Base-by-base conservation (phyloP, 2,329 filamentous ascomycete species). In the Aspergillus pseudotamarii region DNA sequence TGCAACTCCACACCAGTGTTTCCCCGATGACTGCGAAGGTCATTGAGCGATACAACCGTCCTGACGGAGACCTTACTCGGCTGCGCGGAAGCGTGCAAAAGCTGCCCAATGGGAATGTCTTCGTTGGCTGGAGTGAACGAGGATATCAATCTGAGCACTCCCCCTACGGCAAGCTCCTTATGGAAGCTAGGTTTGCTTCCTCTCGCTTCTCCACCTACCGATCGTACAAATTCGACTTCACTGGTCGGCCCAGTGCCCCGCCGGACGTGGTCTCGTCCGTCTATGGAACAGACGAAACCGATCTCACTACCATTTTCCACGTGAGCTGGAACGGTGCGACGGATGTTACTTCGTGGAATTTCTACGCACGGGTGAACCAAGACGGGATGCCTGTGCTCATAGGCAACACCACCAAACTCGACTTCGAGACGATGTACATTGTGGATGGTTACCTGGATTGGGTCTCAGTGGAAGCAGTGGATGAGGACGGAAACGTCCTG, bases 301-400 rank as follows among this genome's bases (percentile, higher is more conserved):
- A 68, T 19, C 58, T 69, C 36, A 66, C 67, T 1, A 73, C 72
- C 10, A 66, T 72, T 51, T 71, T 76, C 59, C 71, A 77, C 41
- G 74, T 76, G 19, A 76, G 74, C 59, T 84, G 82, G 82, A 84
- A 84, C 64, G 82, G 82, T 14, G 82, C 81, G 0, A 84, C 82
- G 1, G 82, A 83, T 56, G 75, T 83, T n/a, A 64, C 64, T 23
- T 73, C 69, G 6, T 84, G 76, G 76, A 71, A 70, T 6, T 72
- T 78, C 62, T 76, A 72, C 62, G 72, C 72, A 1, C 68, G 61
- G 19, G 55, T 61, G 12, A 50, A 59, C 8, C 66, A 59, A 16
- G 75, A 57, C 63, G 76, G 45, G 64, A 68, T 61, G 4, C 65
- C 68, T 8, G 65, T 72, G 64, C 57, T 62, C 12, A 38, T 79